Evolutionary conservation across 371 early-diverging fungal genomes (phyloP), one percentile per base, ranked within the genome.

Genomic region (Syncephalastrum sp.): DNA sequence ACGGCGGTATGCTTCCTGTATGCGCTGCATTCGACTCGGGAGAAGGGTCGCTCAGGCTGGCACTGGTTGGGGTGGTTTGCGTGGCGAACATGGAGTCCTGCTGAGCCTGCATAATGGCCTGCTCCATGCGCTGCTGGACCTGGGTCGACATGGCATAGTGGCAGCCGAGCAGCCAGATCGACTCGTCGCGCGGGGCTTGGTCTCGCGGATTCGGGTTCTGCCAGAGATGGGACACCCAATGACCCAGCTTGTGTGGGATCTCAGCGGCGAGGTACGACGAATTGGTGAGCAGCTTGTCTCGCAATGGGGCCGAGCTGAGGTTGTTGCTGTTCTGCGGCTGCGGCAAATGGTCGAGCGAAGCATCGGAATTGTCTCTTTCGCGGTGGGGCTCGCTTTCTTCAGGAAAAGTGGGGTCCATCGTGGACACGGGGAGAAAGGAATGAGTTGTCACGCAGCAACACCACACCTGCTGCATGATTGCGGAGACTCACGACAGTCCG

Each of bases 231-330:
- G 74, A 72, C 53, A 77, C 69, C 61, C 75, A 80, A 57, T 80
- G 77, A 17, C 80, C 80, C 16, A 80, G 24, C 54, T 80, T 80
- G 16, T 70, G 63, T 12, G 80, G 80, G 19, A 80, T 76, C 52
- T 80, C 80, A 45, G 80, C 80, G 6, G 80, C 77, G 17, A 80
- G 52, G 54, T 80, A 80, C 15, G 75, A 70, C 12, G 80, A 77
- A 45, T 75, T 80, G 21, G 80, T 74, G 19, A 76, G 50, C 0
- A 80, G 59, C 42, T 75, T 77, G 42, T 80, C 80, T 56, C 64
- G 61, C 4, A 80, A 55, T 41, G 79, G 79, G 5, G 75, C 79
- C 12, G 68, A 66, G 50, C 79, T 75, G 29, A 71, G 44, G 46
- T 70, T 71, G 41, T 79, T 79, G 59, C 66, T 67, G 46, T 79